A percentile compares a stretch with the other conserved stretches of the same genome.
These are phyloP conservation scores for Podila clonocystis DNA, from an alignment of 192 early-diverging fungal genomes.

Conservation along the genomic window DNA sequence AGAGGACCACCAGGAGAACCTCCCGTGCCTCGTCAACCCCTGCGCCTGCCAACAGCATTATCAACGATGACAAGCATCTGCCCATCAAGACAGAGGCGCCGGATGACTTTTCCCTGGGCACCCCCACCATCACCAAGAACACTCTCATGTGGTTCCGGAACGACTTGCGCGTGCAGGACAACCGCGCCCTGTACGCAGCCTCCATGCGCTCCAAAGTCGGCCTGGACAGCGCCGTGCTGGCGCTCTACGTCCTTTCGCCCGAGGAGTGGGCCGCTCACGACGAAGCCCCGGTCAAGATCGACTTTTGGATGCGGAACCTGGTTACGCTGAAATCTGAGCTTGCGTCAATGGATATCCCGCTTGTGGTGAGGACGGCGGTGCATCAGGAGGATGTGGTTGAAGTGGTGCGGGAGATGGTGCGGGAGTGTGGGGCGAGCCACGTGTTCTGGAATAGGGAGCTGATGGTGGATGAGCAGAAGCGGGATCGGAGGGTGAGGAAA, in stretches of 20 bases:
- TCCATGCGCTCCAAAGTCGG: conserved; percentile 36
- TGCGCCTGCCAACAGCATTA: too few relatives aligned
- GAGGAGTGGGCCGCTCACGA: conserved; percentile 66
- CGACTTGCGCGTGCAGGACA: conserved; percentile 58
- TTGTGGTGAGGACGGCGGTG: conserved; percentile 50
- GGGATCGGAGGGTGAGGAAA: conserved; percentile 44
- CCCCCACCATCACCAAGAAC: conserved; percentile 33
- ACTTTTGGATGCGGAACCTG: conserved; percentile 65
- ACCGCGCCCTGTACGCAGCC: conserved; percentile 52
- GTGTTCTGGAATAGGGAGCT: conserved; percentile 45
- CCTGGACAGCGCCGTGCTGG: conserved; percentile 6
- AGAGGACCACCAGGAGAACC: too few relatives aligned
- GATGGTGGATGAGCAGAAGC: conserved; percentile 57
- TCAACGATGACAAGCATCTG: too few relatives aligned
- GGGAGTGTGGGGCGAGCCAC: conserved; percentile 36
- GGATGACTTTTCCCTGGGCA: neutral
- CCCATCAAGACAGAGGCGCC: neutral
- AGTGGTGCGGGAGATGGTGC: conserved; percentile 8
- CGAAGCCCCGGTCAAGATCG: conserved; percentile 60
- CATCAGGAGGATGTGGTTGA: conserved; percentile 20
- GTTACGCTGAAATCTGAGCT: conserved; percentile 37
- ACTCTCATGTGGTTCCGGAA: conserved; percentile 59
- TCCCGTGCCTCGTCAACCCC: too few relatives aligned
- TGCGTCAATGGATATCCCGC: conserved; percentile 50
- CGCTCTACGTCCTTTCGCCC: conserved; percentile 64